Evolutionary conservation across 176 grass and related monocot genomes (phyloP).

Genomic region (Neostapfia colusana): DNA sequence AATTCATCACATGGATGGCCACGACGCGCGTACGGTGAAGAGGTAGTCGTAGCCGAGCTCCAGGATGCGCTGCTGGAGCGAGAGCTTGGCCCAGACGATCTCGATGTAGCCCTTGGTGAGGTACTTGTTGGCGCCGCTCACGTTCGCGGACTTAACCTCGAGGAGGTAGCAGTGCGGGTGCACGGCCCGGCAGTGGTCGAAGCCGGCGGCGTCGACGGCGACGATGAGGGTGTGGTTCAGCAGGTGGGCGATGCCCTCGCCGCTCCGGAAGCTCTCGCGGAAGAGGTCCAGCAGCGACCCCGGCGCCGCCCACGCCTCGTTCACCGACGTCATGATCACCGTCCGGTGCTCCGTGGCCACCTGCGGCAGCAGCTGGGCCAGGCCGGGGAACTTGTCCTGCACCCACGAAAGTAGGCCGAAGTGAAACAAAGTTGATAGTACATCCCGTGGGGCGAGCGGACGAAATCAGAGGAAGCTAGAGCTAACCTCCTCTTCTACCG

Average conservation of each 20-base stretch:
- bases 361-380: constrained; percentile 41
- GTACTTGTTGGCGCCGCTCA: constrained; percentile 3
- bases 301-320: constrained; percentile 47
- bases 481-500: background rate
- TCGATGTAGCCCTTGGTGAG: constrained; percentile 53
- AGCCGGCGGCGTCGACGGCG: constrained; percentile 40
- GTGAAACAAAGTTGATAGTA: background rate
- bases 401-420: background rate
- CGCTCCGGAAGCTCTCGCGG: constrained; percentile 55
- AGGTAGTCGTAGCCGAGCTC: constrained; percentile 74
- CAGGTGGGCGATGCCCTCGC: constrained; percentile 40
- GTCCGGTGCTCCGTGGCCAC: constrained; percentile 30
- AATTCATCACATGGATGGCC: no score
- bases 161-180: constrained; percentile 77
- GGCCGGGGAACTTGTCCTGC: constrained; percentile 40
- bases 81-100: constrained; percentile 60
- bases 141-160: no score
- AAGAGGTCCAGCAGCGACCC: constrained; percentile 56
- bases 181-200: constrained; percentile 56
- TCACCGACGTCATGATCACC: constrained; percentile 60
- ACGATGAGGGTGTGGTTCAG: constrained; percentile 35
- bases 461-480: no score
- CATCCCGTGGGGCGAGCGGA: background rate
- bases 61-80: constrained; percentile 51
- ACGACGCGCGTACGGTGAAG: constrained; percentile 47